Evolutionary conservation across 805 yeast species (phyloP).

Genomic region (Yarrowia phangngaensis): DNA sequence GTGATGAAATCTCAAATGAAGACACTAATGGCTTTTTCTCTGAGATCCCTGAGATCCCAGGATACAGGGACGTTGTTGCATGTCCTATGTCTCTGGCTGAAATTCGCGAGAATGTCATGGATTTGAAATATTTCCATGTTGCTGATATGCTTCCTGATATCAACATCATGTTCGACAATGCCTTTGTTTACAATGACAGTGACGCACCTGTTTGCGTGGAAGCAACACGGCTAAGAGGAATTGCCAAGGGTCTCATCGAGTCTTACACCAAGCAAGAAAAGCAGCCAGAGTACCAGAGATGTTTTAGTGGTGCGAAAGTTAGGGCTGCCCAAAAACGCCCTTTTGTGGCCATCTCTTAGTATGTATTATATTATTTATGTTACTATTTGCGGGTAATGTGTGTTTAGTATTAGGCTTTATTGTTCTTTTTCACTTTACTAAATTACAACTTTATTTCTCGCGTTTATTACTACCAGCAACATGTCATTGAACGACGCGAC

Average conservation of each 20-base stretch:
- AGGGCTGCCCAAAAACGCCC: not conserved
- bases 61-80: slow-evolving; percentile 3
- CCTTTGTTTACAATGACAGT: slow-evolving; percentile 15
- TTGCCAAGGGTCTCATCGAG: slow-evolving; percentile 1
- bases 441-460: no score
- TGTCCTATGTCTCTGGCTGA: slow-evolving; percentile 20
- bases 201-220: slow-evolving; percentile 24
- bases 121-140: slow-evolving; percentile 5
- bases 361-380: slow-evolving; percentile 17
- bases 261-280: slow-evolving; percentile 1
- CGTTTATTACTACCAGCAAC: not conserved
- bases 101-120: slow-evolving; percentile 2
- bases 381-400: no score
- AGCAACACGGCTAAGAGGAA: not conserved
- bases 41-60: slow-evolving; percentile 19
- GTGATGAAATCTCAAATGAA: slow-evolving; percentile 2
- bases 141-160: slow-evolving; percentile 11
- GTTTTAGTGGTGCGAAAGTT: not conserved
- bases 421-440: no score
- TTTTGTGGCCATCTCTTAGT: not conserved
- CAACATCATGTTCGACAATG: slow-evolving; percentile 15
- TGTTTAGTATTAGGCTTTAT: no score
- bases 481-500: slow-evolving; percentile 25
- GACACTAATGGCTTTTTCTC: slow-evolving; percentile 13
- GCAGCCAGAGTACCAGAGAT: slow-evolving; percentile 8